phyloP scores from a whole-genome alignment of 164 flowering plant genomes.

The Liquidambar formosana region DNA sequence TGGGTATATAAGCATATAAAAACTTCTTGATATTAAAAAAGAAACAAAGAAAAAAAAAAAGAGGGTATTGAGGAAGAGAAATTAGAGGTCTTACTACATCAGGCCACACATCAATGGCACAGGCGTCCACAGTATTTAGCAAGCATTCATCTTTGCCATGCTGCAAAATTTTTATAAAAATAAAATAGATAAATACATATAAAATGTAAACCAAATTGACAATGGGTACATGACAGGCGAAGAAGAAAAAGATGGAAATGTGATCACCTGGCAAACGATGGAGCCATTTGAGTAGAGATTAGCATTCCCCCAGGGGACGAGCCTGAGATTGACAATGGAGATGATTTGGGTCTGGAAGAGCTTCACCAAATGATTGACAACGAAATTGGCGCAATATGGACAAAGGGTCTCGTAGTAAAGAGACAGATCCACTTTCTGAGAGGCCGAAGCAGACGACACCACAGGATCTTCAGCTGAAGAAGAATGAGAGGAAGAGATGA shows the following conservation, averaged over 20 bases:
- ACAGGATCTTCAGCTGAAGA: not conserved
- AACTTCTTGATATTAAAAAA: not conserved
- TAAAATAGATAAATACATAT: not conserved
- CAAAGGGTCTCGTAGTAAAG: slow-evolving; percentile 70
- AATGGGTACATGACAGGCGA: too few species aligned
- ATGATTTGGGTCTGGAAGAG: slow-evolving; percentile 55
- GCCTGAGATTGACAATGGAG: slow-evolving; percentile 59
- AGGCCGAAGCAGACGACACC: not conserved
- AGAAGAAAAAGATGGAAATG: not conserved
- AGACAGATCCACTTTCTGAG: slow-evolving; percentile 36
- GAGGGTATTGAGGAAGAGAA: not conserved
- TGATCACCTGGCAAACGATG: slow-evolving; percentile 72
- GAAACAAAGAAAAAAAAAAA: not conserved
- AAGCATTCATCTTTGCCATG: slow-evolving; percentile 45
- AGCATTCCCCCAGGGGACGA: slow-evolving; percentile 88
- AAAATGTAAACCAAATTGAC: too few species aligned
- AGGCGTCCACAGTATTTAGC: slow-evolving; percentile 39
- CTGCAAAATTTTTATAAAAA: slow-evolving; percentile 26
- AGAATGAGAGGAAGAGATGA: not conserved
- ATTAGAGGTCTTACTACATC: slow-evolving; percentile 22
- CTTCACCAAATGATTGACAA: slow-evolving; percentile 52
- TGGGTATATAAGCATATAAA: too few species aligned
- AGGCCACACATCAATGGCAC: slow-evolving; percentile 40
- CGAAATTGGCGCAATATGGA: slow-evolving; percentile 71
- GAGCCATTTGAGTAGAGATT: slow-evolving; percentile 27